Evolutionary conservation across 192 early-diverging fungal genomes (phyloP).

Genomic region (Pilaira anomala): DNA sequence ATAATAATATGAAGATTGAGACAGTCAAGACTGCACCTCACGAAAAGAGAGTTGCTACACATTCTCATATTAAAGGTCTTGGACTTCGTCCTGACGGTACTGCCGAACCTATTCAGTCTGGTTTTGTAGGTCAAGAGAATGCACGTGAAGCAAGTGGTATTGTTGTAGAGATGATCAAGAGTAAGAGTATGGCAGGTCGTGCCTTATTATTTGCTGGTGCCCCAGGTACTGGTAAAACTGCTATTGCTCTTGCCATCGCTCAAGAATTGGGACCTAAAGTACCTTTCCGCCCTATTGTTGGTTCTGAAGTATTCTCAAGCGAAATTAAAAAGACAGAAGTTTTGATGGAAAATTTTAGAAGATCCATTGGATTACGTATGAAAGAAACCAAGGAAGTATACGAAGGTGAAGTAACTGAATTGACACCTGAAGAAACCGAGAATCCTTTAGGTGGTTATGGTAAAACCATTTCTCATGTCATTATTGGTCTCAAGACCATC

Average conservation of each 20-base stretch:
- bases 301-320: conserved; percentile 94
- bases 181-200: conserved; percentile 96
- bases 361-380: conserved; percentile 93
- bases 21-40: conserved; percentile 88
- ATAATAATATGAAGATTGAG: conserved; percentile 78
- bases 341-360: conserved; percentile 98
- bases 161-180: conserved; percentile 90
- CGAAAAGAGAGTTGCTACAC: conserved; percentile 92
- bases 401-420: conserved; percentile 97
- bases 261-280: conserved; percentile 97
- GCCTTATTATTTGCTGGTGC: conserved; percentile 94
- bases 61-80: conserved; percentile 97
- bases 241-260: conserved; percentile 92
- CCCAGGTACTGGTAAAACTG: conserved; percentile 97
- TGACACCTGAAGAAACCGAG: conserved; percentile 96
- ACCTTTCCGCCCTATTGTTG: conserved; percentile 99
- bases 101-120: conserved; percentile 82
- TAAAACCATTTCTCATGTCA: conserved; percentile 93
- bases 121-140: conserved; percentile 96
- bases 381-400: conserved; percentile 99
- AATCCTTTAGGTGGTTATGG: conserved; percentile 98
- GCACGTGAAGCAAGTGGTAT: conserved; percentile 95
- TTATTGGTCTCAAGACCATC: conserved; percentile 95
- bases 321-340: conserved; percentile 99
- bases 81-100: conserved; percentile 85